These are phyloP conservation scores for Cicer arietinum DNA, from an alignment of 306 rosid species.

Conservation along the genomic window DNA sequence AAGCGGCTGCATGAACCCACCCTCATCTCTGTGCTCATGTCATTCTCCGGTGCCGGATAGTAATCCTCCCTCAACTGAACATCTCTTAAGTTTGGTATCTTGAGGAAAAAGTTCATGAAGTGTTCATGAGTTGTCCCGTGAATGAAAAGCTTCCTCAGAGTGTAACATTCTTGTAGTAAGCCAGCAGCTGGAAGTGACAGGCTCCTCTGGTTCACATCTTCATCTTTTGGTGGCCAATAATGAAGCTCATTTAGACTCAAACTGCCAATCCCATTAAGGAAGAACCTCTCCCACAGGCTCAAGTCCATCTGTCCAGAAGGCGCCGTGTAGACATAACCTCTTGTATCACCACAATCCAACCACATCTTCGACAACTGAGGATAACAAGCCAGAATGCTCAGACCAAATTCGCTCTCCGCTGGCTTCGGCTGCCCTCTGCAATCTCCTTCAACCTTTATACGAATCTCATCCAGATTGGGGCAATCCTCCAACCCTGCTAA, in stretches of 20 bases:
- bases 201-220: slow-evolving; percentile 82
- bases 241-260: slow-evolving; percentile 69
- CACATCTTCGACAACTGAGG: slow-evolving; percentile 76
- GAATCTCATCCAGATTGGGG: slow-evolving; percentile 76
- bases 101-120: slow-evolving; percentile 76
- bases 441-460: slow-evolving; percentile 79
- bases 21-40: slow-evolving; percentile 94
- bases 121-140: slow-evolving; percentile 86
- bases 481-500: slow-evolving; percentile 76
- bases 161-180: slow-evolving; percentile 63
- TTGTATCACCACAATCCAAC: slow-evolving; percentile 84
- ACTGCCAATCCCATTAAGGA: slow-evolving; percentile 67
- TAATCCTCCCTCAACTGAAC: slow-evolving; percentile 83
- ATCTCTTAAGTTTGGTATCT: slow-evolving; percentile 66
- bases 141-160: slow-evolving; percentile 83
- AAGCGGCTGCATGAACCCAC: slow-evolving; percentile 85
- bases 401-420: slow-evolving; percentile 58
- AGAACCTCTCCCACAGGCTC: slow-evolving; percentile 93
- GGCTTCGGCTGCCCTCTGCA: slow-evolving; percentile 69
- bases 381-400: slow-evolving; percentile 62
- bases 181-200: slow-evolving; percentile 82
- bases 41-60: slow-evolving; percentile 88
- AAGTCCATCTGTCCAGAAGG: slow-evolving; percentile 88
- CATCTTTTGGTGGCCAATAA: slow-evolving; percentile 96
- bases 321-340: slow-evolving; percentile 75